A percentile compares a stretch with the other conserved stretches of the same genome.
Conservation (phyloP, 768 basidiomycete genomes). For the Mycena amicta region DNA sequence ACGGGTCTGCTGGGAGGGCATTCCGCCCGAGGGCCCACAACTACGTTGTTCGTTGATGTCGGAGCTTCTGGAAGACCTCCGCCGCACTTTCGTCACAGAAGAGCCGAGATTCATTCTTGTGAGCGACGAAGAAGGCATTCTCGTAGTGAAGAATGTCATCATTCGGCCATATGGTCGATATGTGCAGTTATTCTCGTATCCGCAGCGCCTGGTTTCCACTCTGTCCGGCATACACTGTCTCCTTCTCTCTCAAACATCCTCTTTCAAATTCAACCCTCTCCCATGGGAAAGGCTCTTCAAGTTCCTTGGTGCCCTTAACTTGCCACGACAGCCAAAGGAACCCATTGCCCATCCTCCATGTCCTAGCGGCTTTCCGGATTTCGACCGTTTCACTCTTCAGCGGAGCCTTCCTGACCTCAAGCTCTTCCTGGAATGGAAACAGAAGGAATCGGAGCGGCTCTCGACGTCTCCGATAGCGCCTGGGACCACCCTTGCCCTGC, state of each 20-base stretch:
- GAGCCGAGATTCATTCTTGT: neutral
- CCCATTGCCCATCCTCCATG: neutral
- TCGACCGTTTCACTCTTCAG: conserved; percentile 6
- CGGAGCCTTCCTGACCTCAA: neutral
- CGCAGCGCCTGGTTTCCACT: neutral
- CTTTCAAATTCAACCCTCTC: neutral
- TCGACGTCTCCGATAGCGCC: neutral
- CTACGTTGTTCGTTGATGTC: neutral
- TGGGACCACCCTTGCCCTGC: neutral
- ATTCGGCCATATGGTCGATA: neutral
- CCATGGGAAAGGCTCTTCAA: neutral
- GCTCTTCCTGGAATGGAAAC: neutral
- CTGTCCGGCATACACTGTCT: neutral
- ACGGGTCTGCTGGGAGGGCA: neutral
- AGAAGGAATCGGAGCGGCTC: neutral
- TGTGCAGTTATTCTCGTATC: neutral
- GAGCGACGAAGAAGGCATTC: neutral
- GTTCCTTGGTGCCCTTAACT: neutral
- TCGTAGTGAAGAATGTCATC: neutral
- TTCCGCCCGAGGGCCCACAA: neutral
- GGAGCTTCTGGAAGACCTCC: neutral
- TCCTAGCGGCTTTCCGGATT: neutral
- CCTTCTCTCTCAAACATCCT: neutral
- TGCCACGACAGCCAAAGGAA: neutral
- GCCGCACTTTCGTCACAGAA: neutral